Evolutionary conservation across 2,329 filamentous ascomycete genomes (phyloP), one percentile per base, ranked within the genome.

Genomic region (Fusarium piperis): DNA sequence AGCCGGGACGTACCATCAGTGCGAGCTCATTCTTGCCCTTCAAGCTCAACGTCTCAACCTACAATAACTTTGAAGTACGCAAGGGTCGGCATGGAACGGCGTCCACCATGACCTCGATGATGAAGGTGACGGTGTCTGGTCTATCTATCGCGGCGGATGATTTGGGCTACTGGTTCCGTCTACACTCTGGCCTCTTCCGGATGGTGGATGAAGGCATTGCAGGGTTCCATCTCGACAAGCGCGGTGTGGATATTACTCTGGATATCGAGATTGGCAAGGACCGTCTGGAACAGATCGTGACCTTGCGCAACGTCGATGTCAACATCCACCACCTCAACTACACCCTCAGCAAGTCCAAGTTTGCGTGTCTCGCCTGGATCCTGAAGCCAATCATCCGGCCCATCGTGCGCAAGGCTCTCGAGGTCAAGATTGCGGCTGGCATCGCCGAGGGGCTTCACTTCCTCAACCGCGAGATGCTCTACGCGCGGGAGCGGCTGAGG

Each of bases 1-100:
- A 98, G 78, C 95, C 95, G 0, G 95, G 95, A 8, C 87, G 87
- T 64, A 97, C 94, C 0, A 87, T 97, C 75, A 95, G 97, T 79
- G 85, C 92, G 68, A 94, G 92, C 4, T 97, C 95, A 0, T 98
- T 98, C 84, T 86, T 98, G 1, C 95, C 95, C 0, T 95, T 94
- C 82, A 90, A 91, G 62, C 85, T 98, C 59, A 91, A 93, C 48
- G 84, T 98, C 4, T 91, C 94, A 70, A 95, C 93, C 0, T 92
- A 92, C 80, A 98, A 97, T 76, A 93, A 97, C 73, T 83, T 98
- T 35, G 94, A 97, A 72, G 90, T 98, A 41, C 89, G 92, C 71
- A 97, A 97, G 79, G 91, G 91, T 18, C 90, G 88, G 8, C 75
- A 78, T 28, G 75, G 78, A n/a, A 95, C 92, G 1, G 87, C 88